These are phyloP conservation scores for Kwoniella shivajii DNA, from an alignment of 1,284 basidiomycete genomes.

Conservation along the genomic window DNA sequence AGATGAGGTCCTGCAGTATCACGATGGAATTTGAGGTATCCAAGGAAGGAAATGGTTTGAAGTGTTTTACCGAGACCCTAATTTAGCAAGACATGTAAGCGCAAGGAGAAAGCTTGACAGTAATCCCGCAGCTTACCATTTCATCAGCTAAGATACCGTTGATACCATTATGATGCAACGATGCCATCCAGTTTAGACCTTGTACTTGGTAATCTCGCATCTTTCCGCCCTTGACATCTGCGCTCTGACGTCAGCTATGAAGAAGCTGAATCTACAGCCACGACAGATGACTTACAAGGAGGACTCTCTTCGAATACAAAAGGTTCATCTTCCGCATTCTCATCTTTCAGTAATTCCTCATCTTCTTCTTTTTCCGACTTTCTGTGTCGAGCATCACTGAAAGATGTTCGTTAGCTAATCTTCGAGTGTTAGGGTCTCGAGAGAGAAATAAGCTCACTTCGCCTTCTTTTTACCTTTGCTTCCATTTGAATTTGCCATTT, in stretches of 20 bases:
- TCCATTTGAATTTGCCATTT: slow-evolving; percentile 64
- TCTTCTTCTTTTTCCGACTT: slow-evolving; percentile 99
- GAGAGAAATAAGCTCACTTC: slow-evolving; percentile 58
- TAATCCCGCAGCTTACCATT: slow-evolving; percentile 64
- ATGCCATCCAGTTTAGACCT: slow-evolving; percentile 96
- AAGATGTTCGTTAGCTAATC: slow-evolving; percentile 9
- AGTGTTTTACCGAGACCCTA: slow-evolving; percentile 97
- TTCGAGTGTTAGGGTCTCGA: background rate
- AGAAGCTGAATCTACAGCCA: background rate
- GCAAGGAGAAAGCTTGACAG: slow-evolving; percentile 10
- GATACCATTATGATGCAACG: slow-evolving; percentile 86
- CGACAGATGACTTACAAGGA: slow-evolving; percentile 64
- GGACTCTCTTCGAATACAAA: slow-evolving; percentile 92
- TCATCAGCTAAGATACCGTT: slow-evolving; percentile 94
- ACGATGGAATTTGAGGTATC: slow-evolving; percentile 87
- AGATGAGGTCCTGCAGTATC: slow-evolving; percentile 81
- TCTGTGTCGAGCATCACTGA: slow-evolving; percentile 75
- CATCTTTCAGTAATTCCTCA: slow-evolving; percentile 88
- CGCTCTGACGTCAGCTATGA: background rate
- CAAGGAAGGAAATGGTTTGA: slow-evolving; percentile 96
- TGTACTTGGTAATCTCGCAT: slow-evolving; percentile 97
- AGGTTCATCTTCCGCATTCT: slow-evolving; percentile 76
- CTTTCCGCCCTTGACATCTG: slow-evolving; percentile 78
- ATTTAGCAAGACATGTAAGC: slow-evolving; percentile 29
- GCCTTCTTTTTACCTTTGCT: slow-evolving; percentile 74